Evolutionary conservation across 2,329 filamentous ascomycete species (phyloP).

Genomic region (Pseudomassariella vexata): DNA sequence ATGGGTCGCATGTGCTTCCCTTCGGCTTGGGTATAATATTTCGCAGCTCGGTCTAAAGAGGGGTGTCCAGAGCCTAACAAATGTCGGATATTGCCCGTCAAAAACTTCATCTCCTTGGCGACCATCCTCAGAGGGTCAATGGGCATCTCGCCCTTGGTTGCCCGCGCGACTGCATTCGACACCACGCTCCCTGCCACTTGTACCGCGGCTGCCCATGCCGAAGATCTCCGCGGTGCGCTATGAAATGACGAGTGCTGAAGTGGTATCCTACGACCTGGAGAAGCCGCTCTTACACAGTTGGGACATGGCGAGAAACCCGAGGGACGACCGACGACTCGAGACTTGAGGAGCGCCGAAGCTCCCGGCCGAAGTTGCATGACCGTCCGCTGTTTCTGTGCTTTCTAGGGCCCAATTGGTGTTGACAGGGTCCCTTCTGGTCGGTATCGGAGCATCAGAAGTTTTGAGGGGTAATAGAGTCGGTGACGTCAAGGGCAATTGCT

Average conservation of each 20-base stretch:
- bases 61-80: constrained; percentile 93
- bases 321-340: constrained; percentile 26
- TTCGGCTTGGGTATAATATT: constrained; percentile 96
- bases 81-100: constrained; percentile 89
- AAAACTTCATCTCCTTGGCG: constrained; percentile 92
- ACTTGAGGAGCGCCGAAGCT: constrained; percentile 43
- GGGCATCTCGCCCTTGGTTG: constrained; percentile 60
- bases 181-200: constrained; percentile 66
- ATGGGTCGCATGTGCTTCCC: constrained; percentile 95
- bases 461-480: too few relatives aligned
- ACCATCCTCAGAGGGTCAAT: constrained; percentile 87
- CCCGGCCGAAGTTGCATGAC: constrained; percentile 51
- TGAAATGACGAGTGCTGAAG: constrained; percentile 35
- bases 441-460: too few relatives aligned
- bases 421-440: too few relatives aligned
- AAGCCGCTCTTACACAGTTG: constrained; percentile 28
- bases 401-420: too few relatives aligned
- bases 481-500: too few relatives aligned
- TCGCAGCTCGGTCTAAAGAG: constrained; percentile 87
- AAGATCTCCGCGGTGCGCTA: constrained; percentile 40
- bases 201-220: constrained; percentile 72
- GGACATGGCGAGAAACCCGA: constrained; percentile 32
- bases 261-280: constrained; percentile 26
- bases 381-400: too few relatives aligned
- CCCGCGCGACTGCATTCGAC: constrained; percentile 57